Evolutionary conservation across 805 yeast genomes (phyloP), one percentile per base, ranked within the genome.

Genomic region (Cyberlindnera saturnus): DNA sequence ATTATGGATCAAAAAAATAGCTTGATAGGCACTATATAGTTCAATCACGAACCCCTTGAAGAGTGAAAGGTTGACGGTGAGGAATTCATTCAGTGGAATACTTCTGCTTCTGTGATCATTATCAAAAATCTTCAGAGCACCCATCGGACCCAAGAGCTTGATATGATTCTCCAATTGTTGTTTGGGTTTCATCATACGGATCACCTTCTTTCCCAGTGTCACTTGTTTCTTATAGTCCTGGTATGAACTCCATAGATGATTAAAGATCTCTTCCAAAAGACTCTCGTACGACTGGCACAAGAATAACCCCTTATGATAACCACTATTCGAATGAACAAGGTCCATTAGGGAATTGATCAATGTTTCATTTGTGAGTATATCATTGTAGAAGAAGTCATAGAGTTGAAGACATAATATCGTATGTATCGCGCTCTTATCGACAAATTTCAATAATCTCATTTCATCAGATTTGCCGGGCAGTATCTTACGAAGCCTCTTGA

Each of bases 171-270:
- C 33, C 33, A 43, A 34, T 13, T 34, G 17, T 7, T 6, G 2
- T 5, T 8, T 23, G 17, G 47, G 50, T 9, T n/a, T 23, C 13
- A 38, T 28, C 9, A 18, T 10, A 5, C 32, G 41, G 5, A 44
- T 39, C 8, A 26, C 13, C 9, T 36, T 23, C 28, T 23, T 15
- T 2, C 39, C 39, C 8, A 28, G 31, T 6, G 17, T 26, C 11
- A 47, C 37, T 17, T 39, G 34, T 33, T 29, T 17, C 4, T 38
- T 29, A 28, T 43, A 45, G 14, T 31, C 17, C 6, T 10, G 23
- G 39, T 38, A 42, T 10, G 46, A 39, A 2, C 6, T 5, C 51
- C 51, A 47, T 14, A 47, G 45, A 26, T 40, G 32, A 3, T 44
- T 45, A 2, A 44, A 15, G 14, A 42, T 39, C 8, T 30, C 36